Evolutionary conservation across 345 rosid species (phyloP).

Genomic region (Mangifera indica): DNA sequence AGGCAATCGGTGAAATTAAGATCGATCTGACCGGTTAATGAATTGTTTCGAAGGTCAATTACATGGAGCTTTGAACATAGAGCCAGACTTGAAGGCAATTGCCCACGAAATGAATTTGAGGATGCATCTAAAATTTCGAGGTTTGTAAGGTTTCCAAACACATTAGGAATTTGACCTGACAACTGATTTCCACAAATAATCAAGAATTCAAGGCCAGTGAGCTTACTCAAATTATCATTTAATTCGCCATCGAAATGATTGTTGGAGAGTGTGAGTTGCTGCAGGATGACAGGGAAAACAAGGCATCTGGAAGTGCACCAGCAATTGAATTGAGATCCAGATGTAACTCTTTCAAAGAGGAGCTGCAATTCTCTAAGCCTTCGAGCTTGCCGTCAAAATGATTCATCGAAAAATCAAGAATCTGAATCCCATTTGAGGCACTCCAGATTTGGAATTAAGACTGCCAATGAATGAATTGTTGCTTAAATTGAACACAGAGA

Average conservation of each 20-base stretch:
- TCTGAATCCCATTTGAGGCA: slow-evolving; percentile 40
- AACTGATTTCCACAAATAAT: slow-evolving; percentile 57
- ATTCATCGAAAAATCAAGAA: slow-evolving; percentile 76
- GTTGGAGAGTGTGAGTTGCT: slow-evolving; percentile 56
- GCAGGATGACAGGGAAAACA: slow-evolving; percentile 50
- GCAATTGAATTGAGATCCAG: slow-evolving; percentile 53
- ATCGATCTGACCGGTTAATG: slow-evolving; percentile 59
- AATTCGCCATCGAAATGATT: slow-evolving; percentile 69
- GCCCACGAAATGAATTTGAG: slow-evolving; percentile 73
- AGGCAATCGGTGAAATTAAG: slow-evolving; percentile 65
- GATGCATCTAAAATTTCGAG: slow-evolving; percentile 57
- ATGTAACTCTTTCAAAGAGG: slow-evolving; percentile 52
- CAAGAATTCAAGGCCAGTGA: slow-evolving; percentile 59
- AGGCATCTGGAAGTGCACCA: slow-evolving; percentile 55
- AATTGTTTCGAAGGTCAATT: slow-evolving; percentile 84
- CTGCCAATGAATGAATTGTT: slow-evolving; percentile 66
- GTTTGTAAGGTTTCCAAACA: slow-evolving; percentile 56
- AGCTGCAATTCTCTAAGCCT: slow-evolving; percentile 54
- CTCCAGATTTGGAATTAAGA: slow-evolving; percentile 53
- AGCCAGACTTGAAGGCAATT: slow-evolving; percentile 62
- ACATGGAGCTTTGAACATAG: slow-evolving; percentile 60
- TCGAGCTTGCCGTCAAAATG: slow-evolving; percentile 57
- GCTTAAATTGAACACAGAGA: slow-evolving; percentile 69
- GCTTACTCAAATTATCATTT: slow-evolving; percentile 59
- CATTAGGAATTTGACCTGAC: slow-evolving; percentile 62